Evolutionary conservation across 2,329 filamentous ascomycete genomes (phyloP).

Genomic region (Fusarium pseudoanthophilum): DNA sequence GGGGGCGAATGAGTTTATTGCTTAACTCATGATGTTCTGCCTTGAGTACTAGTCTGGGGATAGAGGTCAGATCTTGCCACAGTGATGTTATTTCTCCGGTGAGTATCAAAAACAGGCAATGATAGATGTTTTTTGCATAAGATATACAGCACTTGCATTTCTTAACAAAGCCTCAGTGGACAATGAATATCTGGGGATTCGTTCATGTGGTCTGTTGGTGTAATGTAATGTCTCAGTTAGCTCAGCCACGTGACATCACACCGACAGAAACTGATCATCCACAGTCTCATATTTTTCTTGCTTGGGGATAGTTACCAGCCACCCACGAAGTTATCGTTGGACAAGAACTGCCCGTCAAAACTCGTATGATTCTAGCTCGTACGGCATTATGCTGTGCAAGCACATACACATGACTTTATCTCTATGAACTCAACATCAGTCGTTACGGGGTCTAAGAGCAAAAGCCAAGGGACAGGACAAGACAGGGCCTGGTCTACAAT

Average conservation of each 20-base stretch:
- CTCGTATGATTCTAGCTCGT: constrained; percentile 39
- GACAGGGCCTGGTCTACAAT: neutral
- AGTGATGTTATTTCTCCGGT: constrained; percentile 1
- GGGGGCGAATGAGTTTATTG: neutral
- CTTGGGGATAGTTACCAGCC: constrained; percentile 33
- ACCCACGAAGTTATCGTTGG: constrained; percentile 23
- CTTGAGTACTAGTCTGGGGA: neutral
- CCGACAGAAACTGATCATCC: constrained; percentile 40
- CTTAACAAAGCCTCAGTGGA: neutral
- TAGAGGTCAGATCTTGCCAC: constrained; percentile 6
- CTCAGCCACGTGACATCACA: constrained; percentile 45
- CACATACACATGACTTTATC: neutral
- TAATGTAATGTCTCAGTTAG: constrained; percentile 12
- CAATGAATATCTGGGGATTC: neutral
- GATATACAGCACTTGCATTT: neutral
- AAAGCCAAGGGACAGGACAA: constrained; percentile 1
- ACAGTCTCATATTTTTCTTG: constrained; percentile 10
- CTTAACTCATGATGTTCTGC: neutral
- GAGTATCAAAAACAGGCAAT: neutral
- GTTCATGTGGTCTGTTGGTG: neutral
- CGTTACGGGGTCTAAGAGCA: neutral
- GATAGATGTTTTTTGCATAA: constrained; percentile 10
- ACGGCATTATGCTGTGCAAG: constrained; percentile 21
- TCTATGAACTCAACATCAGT: constrained; percentile 27
- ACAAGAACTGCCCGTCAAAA: constrained; percentile 17